Base-by-base conservation (phyloP, 2,329 filamentous ascomycete species). In the Penicillium palitans region DNA sequence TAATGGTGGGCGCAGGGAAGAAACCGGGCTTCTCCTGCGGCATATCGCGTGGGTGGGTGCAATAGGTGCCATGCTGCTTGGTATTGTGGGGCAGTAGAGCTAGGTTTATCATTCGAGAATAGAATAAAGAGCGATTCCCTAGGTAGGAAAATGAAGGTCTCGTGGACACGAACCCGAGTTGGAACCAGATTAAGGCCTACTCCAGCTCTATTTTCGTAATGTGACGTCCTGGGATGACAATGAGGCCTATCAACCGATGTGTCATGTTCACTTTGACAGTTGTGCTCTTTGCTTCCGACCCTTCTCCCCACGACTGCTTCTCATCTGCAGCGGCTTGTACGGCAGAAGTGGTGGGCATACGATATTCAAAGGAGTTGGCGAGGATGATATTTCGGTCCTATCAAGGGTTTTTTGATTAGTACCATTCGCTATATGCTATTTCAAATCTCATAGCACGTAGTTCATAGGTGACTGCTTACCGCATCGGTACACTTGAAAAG, bases 401-500 rank as follows among this genome's bases (percentile, higher is more conserved):
- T 49, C 10, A 37, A 13, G 37, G 33, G 40, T 2, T 24, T 31
- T 51, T 50, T 6, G 12, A 37, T 65, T 56, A 65, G 60, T 44
- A 57, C 41, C 44, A 39, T 21, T 44, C 39, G 8, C 21, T 6
- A 21, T 27, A 13, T 15, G 5, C 21, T 19, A 25, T 45, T 47
- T 27, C 24, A 27, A 45, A n/a, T 1, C 15, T 6, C 4, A 13
- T 46, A 13, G 47, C 48, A 52, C 37, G 52, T 31, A 47, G 35
- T 31, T 45, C 51, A 59, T 56, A 39, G 31, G 19, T 49, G 40
- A 51, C 41, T 49, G 81, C 84, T 51, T 78, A 96, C 92, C 59
- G 89, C 87, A 79, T 99, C 95, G 31, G 93, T 97, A 79, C 95
- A 99, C 77, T 96, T 97, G 78, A 99, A 90, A 63, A 87, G 83